Base-by-base conservation (phyloP, 192 early-diverging fungal genomes). In the Podila epicladia region DNA sequence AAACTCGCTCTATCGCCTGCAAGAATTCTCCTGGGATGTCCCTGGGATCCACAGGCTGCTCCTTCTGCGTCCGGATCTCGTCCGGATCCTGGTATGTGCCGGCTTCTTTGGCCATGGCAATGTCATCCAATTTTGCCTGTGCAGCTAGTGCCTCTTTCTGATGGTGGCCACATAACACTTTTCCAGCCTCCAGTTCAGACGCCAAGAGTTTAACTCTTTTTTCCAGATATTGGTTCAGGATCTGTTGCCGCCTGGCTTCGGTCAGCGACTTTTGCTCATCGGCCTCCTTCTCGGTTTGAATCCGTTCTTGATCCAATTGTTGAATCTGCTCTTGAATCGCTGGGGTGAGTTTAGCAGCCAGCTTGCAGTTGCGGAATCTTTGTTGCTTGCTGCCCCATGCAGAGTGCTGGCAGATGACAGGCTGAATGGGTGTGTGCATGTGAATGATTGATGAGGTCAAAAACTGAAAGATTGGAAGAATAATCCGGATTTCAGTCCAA, bases 381-480 rank as follows among this genome's bases (percentile, higher is more conserved):
- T 80, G 77, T 57, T 80, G 77, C 48, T 80, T 80, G 35, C 70
- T 69, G 5, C 71, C 71, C 77, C 77, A 80, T 58, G 72, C 48
- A 24, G 77, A 50, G 49, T 80, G 71, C 57, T 80, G 77, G 49
- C 77, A 80, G 33, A 73, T 80, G 66, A 80, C 62, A 4, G 77
- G 77, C 41, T 67, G 69, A 7, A 55, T 26, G 24, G 53, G 53
- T 0, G 22, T 55, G 17, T 55, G 53, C 24, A 45, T 45, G 41
- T 2, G 41, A 17, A 45, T 15, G 20, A 26, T 19, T 55, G 53
- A 22, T 24, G 24, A 9, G 53, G 9, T n/a, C 8, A 26, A 55
- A 55, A n/a, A 55, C 24, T n/a, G 1, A 26, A 55, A 55, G 53
- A 55, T 55, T 55, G 53, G n/a, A 24, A 1, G 19, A 24, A 2